Percentiles rank a stretch among this genome's conserved stretches.
Conservation (phyloP, 2,329 filamentous ascomycete genomes). For the Neofusicoccum ribis region DNA sequence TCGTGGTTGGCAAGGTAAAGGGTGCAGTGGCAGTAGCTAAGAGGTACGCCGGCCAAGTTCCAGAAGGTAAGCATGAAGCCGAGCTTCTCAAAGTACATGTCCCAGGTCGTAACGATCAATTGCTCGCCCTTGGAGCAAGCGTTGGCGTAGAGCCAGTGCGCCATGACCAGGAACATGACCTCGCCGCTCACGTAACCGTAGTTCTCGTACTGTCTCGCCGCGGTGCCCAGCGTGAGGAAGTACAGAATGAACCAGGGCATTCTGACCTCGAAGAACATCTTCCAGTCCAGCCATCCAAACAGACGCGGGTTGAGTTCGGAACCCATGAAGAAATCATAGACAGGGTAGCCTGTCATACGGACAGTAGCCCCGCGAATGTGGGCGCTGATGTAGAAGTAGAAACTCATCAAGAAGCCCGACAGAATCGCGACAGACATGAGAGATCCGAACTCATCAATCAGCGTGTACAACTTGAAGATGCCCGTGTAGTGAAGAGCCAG, state of each 20-base stretch:
- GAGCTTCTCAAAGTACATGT: slow-evolving; percentile 97
- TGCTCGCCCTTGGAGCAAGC: slow-evolving; percentile 92
- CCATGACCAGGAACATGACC: slow-evolving; percentile 80
- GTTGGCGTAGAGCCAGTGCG: slow-evolving; percentile 89
- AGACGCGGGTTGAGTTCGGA: slow-evolving; percentile 84
- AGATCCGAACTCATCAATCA: slow-evolving; percentile 93
- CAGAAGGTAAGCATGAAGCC: slow-evolving; percentile 98
- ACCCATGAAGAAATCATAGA: slow-evolving; percentile 92
- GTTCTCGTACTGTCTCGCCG: slow-evolving; percentile 77
- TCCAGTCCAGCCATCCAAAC: slow-evolving; percentile 83
- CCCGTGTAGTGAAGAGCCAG: slow-evolving; percentile 77
- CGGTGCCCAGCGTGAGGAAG: slow-evolving; percentile 72
- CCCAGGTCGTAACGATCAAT: slow-evolving; percentile 86
- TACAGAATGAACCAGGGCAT: slow-evolving; percentile 91
- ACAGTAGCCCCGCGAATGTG: slow-evolving; percentile 78
- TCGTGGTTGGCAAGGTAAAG: slow-evolving; percentile 85
- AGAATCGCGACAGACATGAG: slow-evolving; percentile 91
- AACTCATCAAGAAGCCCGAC: slow-evolving; percentile 80
- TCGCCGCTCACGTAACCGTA: slow-evolving; percentile 88
- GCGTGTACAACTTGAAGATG: slow-evolving; percentile 83
- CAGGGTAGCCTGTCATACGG: slow-evolving; percentile 80
- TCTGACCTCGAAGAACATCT: slow-evolving; percentile 94
- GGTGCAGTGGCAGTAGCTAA: slow-evolving; percentile 92
- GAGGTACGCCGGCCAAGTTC: slow-evolving; percentile 88
- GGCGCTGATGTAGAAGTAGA: slow-evolving; percentile 85